These are phyloP conservation scores for Leccinum pellstonianum DNA, from an alignment of 768 basidiomycete species.

Conservation along the genomic window DNA sequence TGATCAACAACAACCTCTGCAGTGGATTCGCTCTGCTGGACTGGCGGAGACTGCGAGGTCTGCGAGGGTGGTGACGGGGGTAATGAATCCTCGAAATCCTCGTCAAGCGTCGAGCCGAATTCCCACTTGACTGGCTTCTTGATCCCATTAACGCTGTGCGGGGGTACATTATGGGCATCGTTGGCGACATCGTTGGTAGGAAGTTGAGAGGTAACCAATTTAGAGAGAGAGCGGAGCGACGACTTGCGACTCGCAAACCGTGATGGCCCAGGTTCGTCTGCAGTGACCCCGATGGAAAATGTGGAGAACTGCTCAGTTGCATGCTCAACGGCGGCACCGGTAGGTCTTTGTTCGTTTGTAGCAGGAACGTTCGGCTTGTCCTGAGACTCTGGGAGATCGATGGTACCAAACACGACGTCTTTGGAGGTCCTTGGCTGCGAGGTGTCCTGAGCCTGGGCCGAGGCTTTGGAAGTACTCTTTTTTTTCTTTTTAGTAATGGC, in stretches of 20 bases:
- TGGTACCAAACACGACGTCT: slow-evolving; percentile 54
- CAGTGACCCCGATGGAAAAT: slow-evolving; percentile 47
- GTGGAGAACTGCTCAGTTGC: slow-evolving; percentile 32
- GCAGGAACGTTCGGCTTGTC: neutral
- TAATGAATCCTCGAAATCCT: slow-evolving; percentile 7
- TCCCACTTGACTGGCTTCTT: slow-evolving; percentile 45
- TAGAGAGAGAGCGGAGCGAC: slow-evolving; percentile 21
- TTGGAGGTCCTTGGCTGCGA: slow-evolving; percentile 11
- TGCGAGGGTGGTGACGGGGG: slow-evolving; percentile 1
- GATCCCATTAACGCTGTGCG: slow-evolving; percentile 13
- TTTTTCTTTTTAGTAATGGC: slow-evolving; percentile 18
- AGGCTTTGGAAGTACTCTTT: slow-evolving; percentile 3
- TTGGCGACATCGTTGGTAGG: neutral
- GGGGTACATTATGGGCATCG: neutral
- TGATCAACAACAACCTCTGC: slow-evolving; percentile 1
- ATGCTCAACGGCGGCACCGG: slow-evolving; percentile 17
- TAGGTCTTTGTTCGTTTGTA: slow-evolving; percentile 7
- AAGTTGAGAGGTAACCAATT: slow-evolving; percentile 1
- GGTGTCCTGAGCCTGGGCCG: slow-evolving; percentile 7
- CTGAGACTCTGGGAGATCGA: slow-evolving; percentile 32
- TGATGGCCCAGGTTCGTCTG: slow-evolving; percentile 34
- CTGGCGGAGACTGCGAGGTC: neutral
- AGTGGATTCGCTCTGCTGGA: neutral
- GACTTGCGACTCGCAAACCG: slow-evolving; percentile 29
- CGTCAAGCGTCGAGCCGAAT: slow-evolving; percentile 48